phyloP scores from a whole-genome alignment of 108 stramenopile genomes.

The Schizochytrium sp. region DNA sequence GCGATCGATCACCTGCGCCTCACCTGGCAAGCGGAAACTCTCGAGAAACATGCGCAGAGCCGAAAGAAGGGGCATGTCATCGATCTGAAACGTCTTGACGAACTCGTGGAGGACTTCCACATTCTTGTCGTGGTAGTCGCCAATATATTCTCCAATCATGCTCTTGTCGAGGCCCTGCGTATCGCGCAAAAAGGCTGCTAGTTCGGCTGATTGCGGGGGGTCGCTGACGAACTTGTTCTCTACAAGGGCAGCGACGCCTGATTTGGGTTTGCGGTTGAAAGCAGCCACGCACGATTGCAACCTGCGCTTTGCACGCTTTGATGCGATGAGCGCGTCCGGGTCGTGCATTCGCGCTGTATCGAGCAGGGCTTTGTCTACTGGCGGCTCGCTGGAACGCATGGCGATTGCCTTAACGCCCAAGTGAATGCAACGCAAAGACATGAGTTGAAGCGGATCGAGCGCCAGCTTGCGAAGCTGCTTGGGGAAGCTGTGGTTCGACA shows the following conservation, averaged over 20 bases:
- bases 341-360: conserved; percentile 6
- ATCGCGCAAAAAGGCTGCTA: conserved; percentile 71
- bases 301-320: conserved; percentile 58
- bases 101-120: conserved; percentile 61
- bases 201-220: neutral
- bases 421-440: conserved; percentile 72
- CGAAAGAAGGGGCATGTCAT: conserved; percentile 52
- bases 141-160: conserved; percentile 74
- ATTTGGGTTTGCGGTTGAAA: conserved; percentile 36
- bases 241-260: neutral
- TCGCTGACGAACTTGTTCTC: neutral
- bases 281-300: conserved; percentile 54
- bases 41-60: conserved; percentile 71
- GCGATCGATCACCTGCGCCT: conserved; percentile 92
- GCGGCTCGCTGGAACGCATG: neutral
- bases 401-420: conserved; percentile 77
- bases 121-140: conserved; percentile 80
- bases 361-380: neutral
- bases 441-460: conserved; percentile 68
- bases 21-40: conserved; percentile 82
- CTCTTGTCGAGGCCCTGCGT: conserved; percentile 74
- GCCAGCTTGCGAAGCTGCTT: conserved; percentile 24
- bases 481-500: conserved; percentile 54
- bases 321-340: conserved; percentile 8
- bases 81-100: conserved; percentile 65